Conservation (phyloP, 192 early-diverging fungal genomes). For the Jimgerdemannia lactiflua region DNA sequence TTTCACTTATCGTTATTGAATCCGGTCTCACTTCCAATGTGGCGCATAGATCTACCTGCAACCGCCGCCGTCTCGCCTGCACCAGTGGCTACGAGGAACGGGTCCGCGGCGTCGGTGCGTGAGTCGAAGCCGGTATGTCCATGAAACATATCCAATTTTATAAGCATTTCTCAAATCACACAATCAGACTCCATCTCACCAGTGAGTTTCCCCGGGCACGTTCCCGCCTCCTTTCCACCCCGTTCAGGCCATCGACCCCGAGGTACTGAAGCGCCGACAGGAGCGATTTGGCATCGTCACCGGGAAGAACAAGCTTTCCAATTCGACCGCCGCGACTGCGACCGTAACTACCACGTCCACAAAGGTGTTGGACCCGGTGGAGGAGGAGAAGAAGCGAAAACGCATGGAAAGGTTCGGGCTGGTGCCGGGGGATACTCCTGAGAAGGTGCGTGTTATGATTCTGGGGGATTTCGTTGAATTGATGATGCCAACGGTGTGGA, state of each 20-base stretch:
- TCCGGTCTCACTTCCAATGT: no score
- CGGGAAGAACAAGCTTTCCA: conserved; percentile 9
- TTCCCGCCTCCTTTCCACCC: no score
- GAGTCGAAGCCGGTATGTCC: background rate
- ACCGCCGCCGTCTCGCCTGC: background rate
- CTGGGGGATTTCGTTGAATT: background rate
- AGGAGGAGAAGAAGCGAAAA: conserved; percentile 68
- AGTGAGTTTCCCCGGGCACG: background rate
- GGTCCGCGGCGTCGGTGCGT: background rate
- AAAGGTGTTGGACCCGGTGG: conserved; percentile 26
- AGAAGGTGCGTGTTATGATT: background rate
- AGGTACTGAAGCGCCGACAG: conserved; percentile 46
- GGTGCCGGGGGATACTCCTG: background rate
- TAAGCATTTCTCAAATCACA: background rate
- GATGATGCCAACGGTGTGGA: background rate
- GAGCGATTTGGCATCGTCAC: conserved; percentile 48
- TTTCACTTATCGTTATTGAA: background rate
- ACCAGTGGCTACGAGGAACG: background rate
- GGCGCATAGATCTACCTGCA: background rate
- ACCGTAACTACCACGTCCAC: background rate
- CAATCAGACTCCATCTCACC: background rate
- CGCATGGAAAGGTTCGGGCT: conserved; percentile 55
- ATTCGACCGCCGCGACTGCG: background rate
- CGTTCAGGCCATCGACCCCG: conserved; percentile 33
- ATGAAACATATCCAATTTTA: background rate